These are phyloP conservation scores for Leccinum boreale DNA, from an alignment of 768 basidiomycete genomes.

Conservation along the genomic window DNA sequence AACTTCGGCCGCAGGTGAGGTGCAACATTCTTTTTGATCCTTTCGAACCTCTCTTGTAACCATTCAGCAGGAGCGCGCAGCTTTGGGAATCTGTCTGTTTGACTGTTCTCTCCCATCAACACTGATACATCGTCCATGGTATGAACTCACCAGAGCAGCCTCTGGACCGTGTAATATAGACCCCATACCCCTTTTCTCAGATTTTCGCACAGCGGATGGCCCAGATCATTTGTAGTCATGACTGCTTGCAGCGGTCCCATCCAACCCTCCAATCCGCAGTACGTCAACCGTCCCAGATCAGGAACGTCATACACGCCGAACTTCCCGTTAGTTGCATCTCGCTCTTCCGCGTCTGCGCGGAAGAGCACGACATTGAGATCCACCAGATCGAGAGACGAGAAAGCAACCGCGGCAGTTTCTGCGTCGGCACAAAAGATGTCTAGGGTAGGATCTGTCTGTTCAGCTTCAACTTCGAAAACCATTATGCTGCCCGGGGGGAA, in stretches of 20 bases:
- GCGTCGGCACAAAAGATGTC: slow-evolving; percentile 72
- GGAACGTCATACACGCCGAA: slow-evolving; percentile 85
- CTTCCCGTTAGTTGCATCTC: slow-evolving; percentile 78
- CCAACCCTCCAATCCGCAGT: slow-evolving; percentile 97
- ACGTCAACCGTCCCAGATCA: slow-evolving; percentile 67
- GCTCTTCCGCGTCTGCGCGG: slow-evolving; percentile 87
- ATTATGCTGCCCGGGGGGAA: slow-evolving; percentile 97
- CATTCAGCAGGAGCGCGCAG: slow-evolving; percentile 72
- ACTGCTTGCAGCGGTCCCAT: slow-evolving; percentile 85
- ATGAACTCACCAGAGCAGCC: slow-evolving; percentile 64
- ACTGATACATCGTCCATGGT: slow-evolving; percentile 2
- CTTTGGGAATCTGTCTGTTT: slow-evolving; percentile 59
- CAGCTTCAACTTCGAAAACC: slow-evolving; percentile 84
- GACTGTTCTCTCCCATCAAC: slow-evolving; percentile 38
- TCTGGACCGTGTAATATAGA: slow-evolving; percentile 75
- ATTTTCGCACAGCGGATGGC: slow-evolving; percentile 87
- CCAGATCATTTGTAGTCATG: slow-evolving; percentile 89
- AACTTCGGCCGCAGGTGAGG: slow-evolving; percentile 94
- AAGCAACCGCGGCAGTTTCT: slow-evolving; percentile 70
- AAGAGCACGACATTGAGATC: slow-evolving; percentile 88
- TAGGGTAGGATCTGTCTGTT: slow-evolving; percentile 65
- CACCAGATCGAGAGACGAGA: slow-evolving; percentile 70
- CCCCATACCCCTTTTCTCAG: slow-evolving; percentile 90
- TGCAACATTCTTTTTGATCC: slow-evolving; percentile 69
- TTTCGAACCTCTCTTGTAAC: slow-evolving; percentile 86